Evolutionary conservation across 345 rosid species (phyloP).

Genomic region (Salix suchowensis): DNA sequence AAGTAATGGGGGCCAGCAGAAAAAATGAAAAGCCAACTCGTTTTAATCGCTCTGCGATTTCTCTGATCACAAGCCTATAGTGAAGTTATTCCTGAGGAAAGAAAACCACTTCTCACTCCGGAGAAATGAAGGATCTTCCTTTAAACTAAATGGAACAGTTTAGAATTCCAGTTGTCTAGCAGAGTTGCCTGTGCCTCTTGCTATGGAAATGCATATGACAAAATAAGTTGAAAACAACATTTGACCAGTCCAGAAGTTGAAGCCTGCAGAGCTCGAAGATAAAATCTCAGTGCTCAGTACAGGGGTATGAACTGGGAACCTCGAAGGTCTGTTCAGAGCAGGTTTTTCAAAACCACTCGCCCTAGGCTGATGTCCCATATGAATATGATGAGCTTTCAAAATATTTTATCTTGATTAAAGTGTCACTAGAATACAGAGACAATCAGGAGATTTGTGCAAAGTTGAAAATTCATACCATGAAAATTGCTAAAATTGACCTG

Average conservation of each 20-base stretch:
- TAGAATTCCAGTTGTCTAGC: not conserved
- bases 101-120: not conserved
- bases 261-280: not conserved
- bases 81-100: not conserved
- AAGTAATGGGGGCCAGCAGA: not conserved
- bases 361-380: not conserved
- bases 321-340: not conserved
- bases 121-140: not conserved
- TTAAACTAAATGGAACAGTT: not conserved
- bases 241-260: not conserved
- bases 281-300: not conserved
- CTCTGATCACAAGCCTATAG: not conserved
- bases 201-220: not conserved
- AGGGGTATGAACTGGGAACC: not conserved
- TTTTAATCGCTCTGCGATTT: not conserved
- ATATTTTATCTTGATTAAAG: not conserved
- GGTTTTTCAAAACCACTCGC: not conserved
- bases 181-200: not conserved
- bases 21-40: not conserved
- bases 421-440: not conserved
- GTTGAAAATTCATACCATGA: constrained; percentile 47
- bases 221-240: not conserved
- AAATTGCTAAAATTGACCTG: constrained; percentile 68
- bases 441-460: not conserved
- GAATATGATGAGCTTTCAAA: not conserved